Evolutionary conservation across 1,284 basidiomycete genomes (phyloP).

Genomic region (Heterobasidion annosum): DNA sequence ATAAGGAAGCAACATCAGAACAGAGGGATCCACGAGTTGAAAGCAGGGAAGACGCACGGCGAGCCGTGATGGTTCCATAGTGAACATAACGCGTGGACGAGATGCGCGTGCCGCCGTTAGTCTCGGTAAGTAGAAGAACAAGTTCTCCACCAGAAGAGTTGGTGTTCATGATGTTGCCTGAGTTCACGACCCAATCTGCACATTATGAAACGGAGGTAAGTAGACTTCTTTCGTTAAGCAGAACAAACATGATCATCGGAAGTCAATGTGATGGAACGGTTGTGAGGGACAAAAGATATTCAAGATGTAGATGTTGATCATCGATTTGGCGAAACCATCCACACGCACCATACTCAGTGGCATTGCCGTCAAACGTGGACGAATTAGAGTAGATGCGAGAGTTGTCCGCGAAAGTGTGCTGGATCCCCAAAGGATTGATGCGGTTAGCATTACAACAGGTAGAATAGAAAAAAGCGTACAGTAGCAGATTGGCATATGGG

Average conservation of each 20-base stretch:
- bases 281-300: not conserved
- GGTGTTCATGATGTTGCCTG: constrained; percentile 55
- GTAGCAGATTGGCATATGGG: constrained; percentile 63
- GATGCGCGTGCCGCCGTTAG: constrained; percentile 66
- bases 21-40: not conserved
- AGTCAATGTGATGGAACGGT: not conserved
- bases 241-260: not conserved
- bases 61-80: constrained; percentile 71
- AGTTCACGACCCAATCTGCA: constrained; percentile 64
- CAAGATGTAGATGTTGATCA: not conserved
- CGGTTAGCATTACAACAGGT: not conserved
- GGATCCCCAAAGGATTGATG: not conserved
- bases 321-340: not conserved
- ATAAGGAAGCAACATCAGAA: constrained; percentile 1
- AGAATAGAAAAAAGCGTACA: constrained; percentile 21
- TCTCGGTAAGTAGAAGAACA: constrained; percentile 54
- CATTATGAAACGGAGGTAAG: not conserved
- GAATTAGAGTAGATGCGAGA: constrained; percentile 58
- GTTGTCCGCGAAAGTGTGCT: constrained; percentile 61
- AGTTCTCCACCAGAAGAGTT: constrained; percentile 54
- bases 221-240: not conserved
- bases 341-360: constrained; percentile 39
- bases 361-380: constrained; percentile 67
- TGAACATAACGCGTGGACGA: constrained; percentile 76
- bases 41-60: constrained; percentile 24